Percentiles rank a stretch among this genome's conserved stretches.
Evolutionary conservation across 78 protist genomes (phyloP).

Genomic region (Monosiga brevicollis): DNA sequence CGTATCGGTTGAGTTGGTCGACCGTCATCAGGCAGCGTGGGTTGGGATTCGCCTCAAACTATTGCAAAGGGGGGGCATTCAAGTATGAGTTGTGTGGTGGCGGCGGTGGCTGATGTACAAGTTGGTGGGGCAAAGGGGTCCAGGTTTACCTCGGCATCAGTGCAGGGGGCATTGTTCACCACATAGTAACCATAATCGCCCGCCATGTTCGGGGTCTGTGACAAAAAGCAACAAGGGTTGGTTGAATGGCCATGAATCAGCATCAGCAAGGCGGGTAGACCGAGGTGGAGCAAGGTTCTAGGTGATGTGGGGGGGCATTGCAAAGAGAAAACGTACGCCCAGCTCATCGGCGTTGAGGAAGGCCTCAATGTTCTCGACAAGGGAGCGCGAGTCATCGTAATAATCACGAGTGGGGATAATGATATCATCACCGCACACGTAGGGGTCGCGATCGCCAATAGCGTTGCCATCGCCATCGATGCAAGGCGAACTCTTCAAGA

Average conservation of each 20-base stretch:
- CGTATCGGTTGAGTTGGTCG: too few species aligned
- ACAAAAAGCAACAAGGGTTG: too few species aligned
- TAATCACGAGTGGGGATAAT: neutral
- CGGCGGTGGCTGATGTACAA: too few species aligned
- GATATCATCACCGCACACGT: neutral
- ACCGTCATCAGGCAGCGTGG: too few species aligned
- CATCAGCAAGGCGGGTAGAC: too few species aligned
- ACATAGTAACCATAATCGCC: neutral
- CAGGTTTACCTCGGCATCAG: neutral
- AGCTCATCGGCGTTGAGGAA: neutral
- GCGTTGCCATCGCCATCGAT: neutral
- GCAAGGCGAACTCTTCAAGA: neutral
- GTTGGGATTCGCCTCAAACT: too few species aligned
- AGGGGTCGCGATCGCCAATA: neutral
- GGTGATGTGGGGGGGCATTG: too few species aligned
- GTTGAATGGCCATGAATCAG: too few species aligned
- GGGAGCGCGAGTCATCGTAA: neutral
- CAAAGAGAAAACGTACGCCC: neutral
- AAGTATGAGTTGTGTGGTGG: too few species aligned
- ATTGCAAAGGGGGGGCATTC: too few species aligned
- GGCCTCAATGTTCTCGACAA: neutral
- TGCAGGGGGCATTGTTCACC: neutral
- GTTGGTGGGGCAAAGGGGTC: too few species aligned
- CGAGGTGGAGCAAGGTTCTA: too few species aligned
- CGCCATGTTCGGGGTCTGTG: neutral